These are phyloP conservation scores for Xylariales sp. DNA, from an alignment of 2,329 filamentous ascomycete species.

Conservation along the genomic window DNA sequence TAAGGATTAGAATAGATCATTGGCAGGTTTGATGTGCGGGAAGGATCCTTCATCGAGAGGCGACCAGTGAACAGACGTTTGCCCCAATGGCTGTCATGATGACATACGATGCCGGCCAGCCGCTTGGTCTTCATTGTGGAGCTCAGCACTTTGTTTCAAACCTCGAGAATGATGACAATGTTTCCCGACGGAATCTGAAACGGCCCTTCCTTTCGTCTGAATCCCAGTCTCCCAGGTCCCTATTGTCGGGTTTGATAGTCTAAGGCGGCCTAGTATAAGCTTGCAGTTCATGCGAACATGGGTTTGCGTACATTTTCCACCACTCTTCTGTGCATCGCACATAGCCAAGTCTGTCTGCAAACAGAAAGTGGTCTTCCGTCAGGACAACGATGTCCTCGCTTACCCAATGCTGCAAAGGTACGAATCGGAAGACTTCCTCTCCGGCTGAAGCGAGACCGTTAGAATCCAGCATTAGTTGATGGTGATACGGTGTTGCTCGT, in stretches of 20 bases:
- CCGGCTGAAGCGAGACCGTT: slow-evolving; percentile 16
- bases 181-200: slow-evolving; percentile 2
- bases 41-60: slow-evolving; percentile 2
- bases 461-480: slow-evolving; percentile 14
- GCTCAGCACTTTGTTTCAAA: slow-evolving; percentile 5
- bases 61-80: slow-evolving; percentile 3
- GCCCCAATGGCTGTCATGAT: neutral
- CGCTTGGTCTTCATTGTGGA: slow-evolving; percentile 1
- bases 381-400: neutral
- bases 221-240: neutral
- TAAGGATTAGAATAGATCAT: slow-evolving; percentile 6
- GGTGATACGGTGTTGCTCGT: slow-evolving; percentile 23
- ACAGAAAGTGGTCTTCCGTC: neutral
- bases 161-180: slow-evolving; percentile 5
- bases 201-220: slow-evolving; percentile 1
- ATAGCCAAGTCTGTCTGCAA: slow-evolving; percentile 4
- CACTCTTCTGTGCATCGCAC: slow-evolving; percentile 6
- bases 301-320: slow-evolving; percentile 3
- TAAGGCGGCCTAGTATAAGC: slow-evolving; percentile 4
- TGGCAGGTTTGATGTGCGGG: slow-evolving; percentile 8
- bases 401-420: slow-evolving; percentile 9
- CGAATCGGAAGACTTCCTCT: slow-evolving; percentile 21
- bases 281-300: slow-evolving; percentile 7
- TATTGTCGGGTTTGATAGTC: neutral
- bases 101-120: neutral